Evolutionary conservation across 768 basidiomycete genomes (phyloP).

Genomic region (Clavulina sp.): DNA sequence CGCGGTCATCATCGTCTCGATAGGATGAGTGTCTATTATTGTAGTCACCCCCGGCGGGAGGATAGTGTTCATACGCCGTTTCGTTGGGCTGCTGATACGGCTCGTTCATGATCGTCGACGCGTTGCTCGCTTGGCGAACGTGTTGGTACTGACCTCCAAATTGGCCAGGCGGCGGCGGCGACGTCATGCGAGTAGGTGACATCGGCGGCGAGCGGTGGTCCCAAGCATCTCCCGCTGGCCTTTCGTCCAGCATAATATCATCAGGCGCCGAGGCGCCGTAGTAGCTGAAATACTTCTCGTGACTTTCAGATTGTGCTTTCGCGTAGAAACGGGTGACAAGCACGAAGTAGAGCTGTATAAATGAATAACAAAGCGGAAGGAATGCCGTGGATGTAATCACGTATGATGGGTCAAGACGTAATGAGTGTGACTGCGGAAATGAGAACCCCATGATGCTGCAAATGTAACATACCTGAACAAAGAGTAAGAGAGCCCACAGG

Average conservation of each 20-base stretch:
- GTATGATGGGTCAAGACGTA: no score
- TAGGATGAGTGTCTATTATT: no score
- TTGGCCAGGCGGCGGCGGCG: no score
- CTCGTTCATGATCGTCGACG: background rate
- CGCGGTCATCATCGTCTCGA: no score
- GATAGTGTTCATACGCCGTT: background rate
- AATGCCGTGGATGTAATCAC: no score
- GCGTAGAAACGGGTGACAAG: conserved; percentile 46
- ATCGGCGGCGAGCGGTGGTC: background rate
- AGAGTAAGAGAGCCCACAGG: conserved; percentile 65
- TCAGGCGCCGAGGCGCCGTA: conserved; percentile 17
- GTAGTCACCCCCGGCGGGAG: no score
- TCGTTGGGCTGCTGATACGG: background rate
- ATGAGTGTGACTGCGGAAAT: conserved; percentile 8
- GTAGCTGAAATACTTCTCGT: conserved; percentile 59
- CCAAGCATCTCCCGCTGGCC: background rate
- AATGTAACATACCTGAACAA: conserved; percentile 45
- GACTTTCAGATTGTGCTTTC: conserved; percentile 56
- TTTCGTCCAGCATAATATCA: background rate
- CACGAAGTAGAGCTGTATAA: conserved; percentile 33
- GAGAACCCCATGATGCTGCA: conserved; percentile 6
- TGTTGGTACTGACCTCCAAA: background rate
- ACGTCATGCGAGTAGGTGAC: no score
- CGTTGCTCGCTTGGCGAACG: background rate
- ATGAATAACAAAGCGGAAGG: no score